Conservation (phyloP, 2,329 filamentous ascomycete species). For the Pseudogymnoascus sp. region DNA sequence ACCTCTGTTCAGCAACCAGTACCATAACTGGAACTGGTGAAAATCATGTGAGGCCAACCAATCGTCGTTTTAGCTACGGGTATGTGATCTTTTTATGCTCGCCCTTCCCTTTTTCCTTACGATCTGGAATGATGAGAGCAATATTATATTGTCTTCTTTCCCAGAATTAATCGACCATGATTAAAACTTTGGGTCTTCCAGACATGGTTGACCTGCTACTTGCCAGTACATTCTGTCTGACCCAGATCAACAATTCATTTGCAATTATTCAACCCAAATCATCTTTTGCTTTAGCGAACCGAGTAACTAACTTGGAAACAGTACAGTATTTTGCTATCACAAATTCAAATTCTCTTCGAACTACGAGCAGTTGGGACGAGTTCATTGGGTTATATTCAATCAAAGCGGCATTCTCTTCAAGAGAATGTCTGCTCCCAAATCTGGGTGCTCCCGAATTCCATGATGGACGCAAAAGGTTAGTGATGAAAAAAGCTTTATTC, state of each 20-base stretch:
- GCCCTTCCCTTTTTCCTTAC: slow-evolving; percentile 2
- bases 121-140: slow-evolving; percentile 62
- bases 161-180: slow-evolving; percentile 84
- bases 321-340: background rate
- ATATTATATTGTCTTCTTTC: slow-evolving; percentile 69
- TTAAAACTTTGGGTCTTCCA: slow-evolving; percentile 59
- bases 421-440: background rate
- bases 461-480: slow-evolving; percentile 15
- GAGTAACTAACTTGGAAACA: background rate
- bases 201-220: slow-evolving; percentile 66
- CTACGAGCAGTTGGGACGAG: background rate
- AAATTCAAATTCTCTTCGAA: background rate
- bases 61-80: background rate
- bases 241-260: slow-evolving; percentile 22
- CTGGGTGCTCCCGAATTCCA: background rate
- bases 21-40: background rate
- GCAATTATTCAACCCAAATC: slow-evolving; percentile 8
- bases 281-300: background rate
- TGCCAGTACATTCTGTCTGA: slow-evolving; percentile 86
- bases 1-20: background rate
- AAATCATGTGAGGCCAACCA: background rate
- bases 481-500: slow-evolving; percentile 8
- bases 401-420: background rate
- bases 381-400: background rate
- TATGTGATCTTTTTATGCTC: slow-evolving; percentile 4